Evolutionary conservation across 192 early-diverging fungal species (phyloP), one percentile per base, ranked within the genome.

Genomic region (Linnemannia zychae): DNA sequence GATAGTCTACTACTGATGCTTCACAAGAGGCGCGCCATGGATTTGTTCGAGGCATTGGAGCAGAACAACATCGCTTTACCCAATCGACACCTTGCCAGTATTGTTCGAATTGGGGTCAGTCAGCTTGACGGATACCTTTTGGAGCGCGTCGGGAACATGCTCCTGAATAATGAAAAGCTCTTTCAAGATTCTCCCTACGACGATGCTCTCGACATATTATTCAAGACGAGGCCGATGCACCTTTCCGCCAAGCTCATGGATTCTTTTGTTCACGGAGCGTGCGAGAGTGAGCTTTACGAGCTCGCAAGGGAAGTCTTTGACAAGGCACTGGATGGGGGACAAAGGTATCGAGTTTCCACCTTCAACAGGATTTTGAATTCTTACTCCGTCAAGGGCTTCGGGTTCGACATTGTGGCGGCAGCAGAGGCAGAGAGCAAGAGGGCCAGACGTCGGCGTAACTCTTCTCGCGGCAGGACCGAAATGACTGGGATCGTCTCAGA

Each of bases 321-420:
- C 38, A 50, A 47, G 31, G 77, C 74, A 6, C 44, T 85, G 77
- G 77, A 71, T 22, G 74, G 31, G 20, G 78, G 78, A 4, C 52
- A 71, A 33, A 38, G 47, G 15, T 85, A 85, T n/a, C 52, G 78
- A 15, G 38, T 44, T 7, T 70, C 50, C 3, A 85, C 83, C 1
- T 85, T 72, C 50, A 79, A 74, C 3, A 53, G 36, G 50, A 73
- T 85, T n/a, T 65, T 85, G 67, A 85, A 85, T 49, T 72, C 74
- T 13, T 76, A 53, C 24, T 85, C 83, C 13, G 74, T 79, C 69
- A 85, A 79, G 53, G 83, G 72, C 17, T 79, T 85, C 72, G 83
- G 83, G 68, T 85, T 85, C 65, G 83, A 85, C 48, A 67, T 85
- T 17, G 77, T 85, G 17, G 49, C 60, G 15, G 83, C 77, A 4